These are phyloP conservation scores for Pythium oligandrum DNA, from an alignment of 352 stramenopile genomes.

Conservation along the genomic window DNA sequence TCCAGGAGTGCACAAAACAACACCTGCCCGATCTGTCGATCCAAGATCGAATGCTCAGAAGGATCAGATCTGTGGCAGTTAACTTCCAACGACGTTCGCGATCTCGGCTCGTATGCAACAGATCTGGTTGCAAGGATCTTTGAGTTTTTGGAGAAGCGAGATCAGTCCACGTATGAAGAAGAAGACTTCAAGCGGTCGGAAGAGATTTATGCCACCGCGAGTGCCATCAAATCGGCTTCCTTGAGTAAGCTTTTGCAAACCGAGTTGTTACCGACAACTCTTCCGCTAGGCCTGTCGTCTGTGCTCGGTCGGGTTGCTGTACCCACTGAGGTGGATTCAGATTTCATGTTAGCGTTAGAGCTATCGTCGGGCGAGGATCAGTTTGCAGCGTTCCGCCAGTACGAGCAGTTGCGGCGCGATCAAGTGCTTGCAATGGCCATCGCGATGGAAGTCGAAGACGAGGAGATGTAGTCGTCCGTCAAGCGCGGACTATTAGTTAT, in stretches of 20 bases:
- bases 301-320: conserved; percentile 31
- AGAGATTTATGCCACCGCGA: conserved; percentile 36
- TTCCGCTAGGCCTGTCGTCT: conserved; percentile 46
- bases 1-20: conserved; percentile 65
- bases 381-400: conserved; percentile 57
- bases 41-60: conserved; percentile 69
- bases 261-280: conserved; percentile 43
- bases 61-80: conserved; percentile 73
- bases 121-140: conserved; percentile 75
- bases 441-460: conserved; percentile 43
- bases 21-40: conserved; percentile 72
- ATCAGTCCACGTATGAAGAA: conserved; percentile 32
- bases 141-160: conserved; percentile 70
- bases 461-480: neutral
- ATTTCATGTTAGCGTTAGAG: conserved; percentile 61
- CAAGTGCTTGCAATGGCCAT: conserved; percentile 47
- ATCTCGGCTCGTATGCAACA: conserved; percentile 71
- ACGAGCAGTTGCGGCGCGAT: conserved; percentile 48
- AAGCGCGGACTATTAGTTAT: too few relatives aligned
- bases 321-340: conserved; percentile 44
- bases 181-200: conserved; percentile 43
- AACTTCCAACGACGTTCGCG: conserved; percentile 61
- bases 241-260: conserved; percentile 49
- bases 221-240: conserved; percentile 40
- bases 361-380: conserved; percentile 59